Conservation (phyloP, 176 grass and related monocot species). For the Puya raimondii region DNA sequence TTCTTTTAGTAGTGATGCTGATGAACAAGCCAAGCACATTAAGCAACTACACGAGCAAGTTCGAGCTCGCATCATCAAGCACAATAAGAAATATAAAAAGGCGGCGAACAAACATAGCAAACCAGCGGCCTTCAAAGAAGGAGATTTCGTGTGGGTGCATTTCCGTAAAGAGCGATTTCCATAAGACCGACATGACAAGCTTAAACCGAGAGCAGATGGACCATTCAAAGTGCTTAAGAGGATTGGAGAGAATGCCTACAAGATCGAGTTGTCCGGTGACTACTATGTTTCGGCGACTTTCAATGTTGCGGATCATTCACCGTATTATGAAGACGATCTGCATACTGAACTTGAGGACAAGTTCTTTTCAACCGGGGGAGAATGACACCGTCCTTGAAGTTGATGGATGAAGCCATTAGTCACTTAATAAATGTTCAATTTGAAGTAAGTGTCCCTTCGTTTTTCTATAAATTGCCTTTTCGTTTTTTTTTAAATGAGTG, state of each 20-base stretch:
- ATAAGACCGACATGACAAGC: not conserved
- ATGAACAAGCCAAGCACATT: not conserved
- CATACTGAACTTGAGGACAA: not conserved
- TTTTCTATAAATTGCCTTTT: too few relatives aligned
- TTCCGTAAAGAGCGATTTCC: not conserved
- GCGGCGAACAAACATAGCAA: not conserved
- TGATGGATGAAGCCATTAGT: not conserved
- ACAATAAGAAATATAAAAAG: not conserved
- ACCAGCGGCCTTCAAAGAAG: not conserved
- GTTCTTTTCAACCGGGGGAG: not conserved
- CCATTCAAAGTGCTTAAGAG: not conserved
- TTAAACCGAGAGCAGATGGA: not conserved
- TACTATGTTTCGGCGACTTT: not conserved
- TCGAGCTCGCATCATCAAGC: not conserved
- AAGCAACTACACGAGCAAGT: not conserved
- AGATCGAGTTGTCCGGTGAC: not conserved
- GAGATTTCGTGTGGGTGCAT: not conserved
- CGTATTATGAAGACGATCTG: not conserved
- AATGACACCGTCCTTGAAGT: not conserved
- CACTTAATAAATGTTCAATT: not conserved
- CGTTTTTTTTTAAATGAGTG: too few relatives aligned
- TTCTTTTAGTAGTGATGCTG: not conserved
- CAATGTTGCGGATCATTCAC: not conserved
- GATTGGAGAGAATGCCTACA: not conserved
- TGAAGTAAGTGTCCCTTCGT: not conserved